A percentile compares a stretch with the other conserved stretches of the same genome.
These are phyloP conservation scores for Achaetomium macrosporum DNA, from an alignment of 2,329 filamentous ascomycete species.

Conservation along the genomic window DNA sequence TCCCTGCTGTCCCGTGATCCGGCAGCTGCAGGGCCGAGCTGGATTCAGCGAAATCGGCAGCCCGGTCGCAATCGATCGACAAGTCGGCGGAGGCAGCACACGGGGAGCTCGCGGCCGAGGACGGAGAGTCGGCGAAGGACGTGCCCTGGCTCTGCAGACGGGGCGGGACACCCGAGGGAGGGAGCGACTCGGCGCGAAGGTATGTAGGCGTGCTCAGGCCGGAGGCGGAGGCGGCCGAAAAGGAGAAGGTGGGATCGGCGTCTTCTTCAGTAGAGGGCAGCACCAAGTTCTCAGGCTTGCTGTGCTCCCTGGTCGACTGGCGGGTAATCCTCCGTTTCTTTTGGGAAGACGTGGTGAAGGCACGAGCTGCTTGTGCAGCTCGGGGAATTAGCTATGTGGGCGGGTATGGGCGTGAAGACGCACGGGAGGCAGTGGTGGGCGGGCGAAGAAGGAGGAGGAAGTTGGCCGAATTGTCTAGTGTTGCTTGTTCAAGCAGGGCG, in stretches of 20 bases:
- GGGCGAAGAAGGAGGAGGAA: constrained; percentile 1
- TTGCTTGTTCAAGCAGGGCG: not conserved
- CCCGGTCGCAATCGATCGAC: constrained; percentile 50
- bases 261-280: constrained; percentile 49
- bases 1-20: constrained; percentile 33
- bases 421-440: constrained; percentile 15
- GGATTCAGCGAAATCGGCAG: constrained; percentile 40
- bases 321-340: constrained; percentile 65
- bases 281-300: constrained; percentile 38
- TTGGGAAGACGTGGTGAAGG: constrained; percentile 65
- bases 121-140: constrained; percentile 45
- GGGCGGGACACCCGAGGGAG: constrained; percentile 47
- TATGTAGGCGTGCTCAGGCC: constrained; percentile 37
- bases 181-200: constrained; percentile 38
- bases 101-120: constrained; percentile 53
- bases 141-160: constrained; percentile 43
- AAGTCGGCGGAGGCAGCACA: constrained; percentile 52
- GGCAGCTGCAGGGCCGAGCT: constrained; percentile 32
- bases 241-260: constrained; percentile 45
- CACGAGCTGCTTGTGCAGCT: constrained; percentile 60
- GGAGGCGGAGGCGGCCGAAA: constrained; percentile 39
- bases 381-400: constrained; percentile 28
- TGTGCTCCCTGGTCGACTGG: constrained; percentile 38
- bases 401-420: constrained; percentile 7
- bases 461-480: not conserved